These are phyloP conservation scores for Xylaria longipes DNA, from an alignment of 495 filamentous ascomycete species.

Conservation along the genomic window DNA sequence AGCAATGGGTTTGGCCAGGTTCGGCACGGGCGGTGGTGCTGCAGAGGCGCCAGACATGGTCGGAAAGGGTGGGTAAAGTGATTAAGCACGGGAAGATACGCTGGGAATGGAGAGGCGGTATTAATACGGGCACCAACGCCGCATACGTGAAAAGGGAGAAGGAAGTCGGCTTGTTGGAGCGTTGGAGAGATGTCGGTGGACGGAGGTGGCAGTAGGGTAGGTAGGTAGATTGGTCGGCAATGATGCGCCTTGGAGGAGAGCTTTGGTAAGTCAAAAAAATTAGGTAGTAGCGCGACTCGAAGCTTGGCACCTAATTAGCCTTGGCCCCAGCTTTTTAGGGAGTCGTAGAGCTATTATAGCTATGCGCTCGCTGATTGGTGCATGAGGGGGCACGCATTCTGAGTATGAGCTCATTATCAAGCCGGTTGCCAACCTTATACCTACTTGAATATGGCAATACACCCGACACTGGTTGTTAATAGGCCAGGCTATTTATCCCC, in stretches of 20 bases:
- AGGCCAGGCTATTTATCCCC: background rate
- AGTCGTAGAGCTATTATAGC: background rate
- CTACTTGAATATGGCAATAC: no score
- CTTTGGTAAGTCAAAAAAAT: constrained; percentile 27
- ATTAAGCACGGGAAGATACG: background rate
- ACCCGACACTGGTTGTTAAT: background rate
- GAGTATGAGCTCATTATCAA: background rate
- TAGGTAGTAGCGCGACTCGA: constrained; percentile 24
- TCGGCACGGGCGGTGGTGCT: constrained; percentile 47
- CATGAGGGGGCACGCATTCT: background rate
- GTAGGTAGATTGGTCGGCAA: constrained; percentile 11
- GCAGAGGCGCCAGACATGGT: constrained; percentile 53
- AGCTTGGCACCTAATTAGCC: constrained; percentile 18
- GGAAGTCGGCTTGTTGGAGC: background rate
- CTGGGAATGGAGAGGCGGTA: background rate
- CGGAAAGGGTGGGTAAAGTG: background rate
- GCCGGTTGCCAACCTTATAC: no score
- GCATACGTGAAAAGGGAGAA: background rate
- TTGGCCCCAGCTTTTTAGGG: background rate
- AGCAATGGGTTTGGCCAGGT: constrained; percentile 43
- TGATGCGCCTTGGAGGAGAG: constrained; percentile 27
- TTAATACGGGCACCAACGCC: background rate
- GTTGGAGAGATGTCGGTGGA: background rate
- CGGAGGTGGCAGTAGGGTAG: background rate
- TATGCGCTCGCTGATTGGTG: constrained; percentile 17